These are phyloP conservation scores for Tetrahymena elliotti DNA, from an alignment of 73 alveolate genomes.

Conservation along the genomic window DNA sequence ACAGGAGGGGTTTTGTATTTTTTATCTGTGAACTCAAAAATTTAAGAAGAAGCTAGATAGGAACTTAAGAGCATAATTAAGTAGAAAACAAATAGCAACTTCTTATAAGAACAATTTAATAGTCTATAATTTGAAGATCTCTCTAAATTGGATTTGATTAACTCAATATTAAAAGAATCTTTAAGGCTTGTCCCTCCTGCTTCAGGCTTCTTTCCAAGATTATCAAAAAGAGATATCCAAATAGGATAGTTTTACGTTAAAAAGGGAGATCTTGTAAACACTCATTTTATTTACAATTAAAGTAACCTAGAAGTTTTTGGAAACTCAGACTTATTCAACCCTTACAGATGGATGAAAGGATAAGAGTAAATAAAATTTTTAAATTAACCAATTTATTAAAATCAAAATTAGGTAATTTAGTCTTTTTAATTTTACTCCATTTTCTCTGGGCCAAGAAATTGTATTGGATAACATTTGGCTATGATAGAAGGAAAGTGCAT, in stretches of 20 bases:
- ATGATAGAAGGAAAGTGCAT: constrained; percentile 10
- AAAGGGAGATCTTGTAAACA: background rate
- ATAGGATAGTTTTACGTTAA: constrained; percentile 1
- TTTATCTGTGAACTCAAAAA: background rate
- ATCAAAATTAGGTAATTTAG: background rate
- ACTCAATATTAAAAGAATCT: background rate
- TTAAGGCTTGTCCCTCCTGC: background rate
- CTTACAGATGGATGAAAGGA: constrained; percentile 30
- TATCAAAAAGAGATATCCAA: background rate
- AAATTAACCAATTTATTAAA: too few relatives aligned
- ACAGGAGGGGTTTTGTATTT: background rate
- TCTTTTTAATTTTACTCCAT: constrained; percentile 9
- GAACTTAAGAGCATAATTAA: background rate
- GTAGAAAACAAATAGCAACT: background rate
- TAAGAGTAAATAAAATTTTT: background rate
- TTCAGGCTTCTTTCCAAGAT: background rate
- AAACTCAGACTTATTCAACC: constrained; percentile 6
- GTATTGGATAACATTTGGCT: constrained; percentile 30
- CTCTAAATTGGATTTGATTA: background rate
- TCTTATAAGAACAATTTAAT: background rate
- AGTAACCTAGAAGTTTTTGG: background rate
- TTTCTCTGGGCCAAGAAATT: constrained; percentile 22
- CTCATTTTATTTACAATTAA: background rate
- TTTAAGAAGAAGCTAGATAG: background rate
- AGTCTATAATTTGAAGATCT: background rate